phyloP scores from a whole-genome alignment of 768 basidiomycete genomes.

The Calocybe gangraenosa region DNA sequence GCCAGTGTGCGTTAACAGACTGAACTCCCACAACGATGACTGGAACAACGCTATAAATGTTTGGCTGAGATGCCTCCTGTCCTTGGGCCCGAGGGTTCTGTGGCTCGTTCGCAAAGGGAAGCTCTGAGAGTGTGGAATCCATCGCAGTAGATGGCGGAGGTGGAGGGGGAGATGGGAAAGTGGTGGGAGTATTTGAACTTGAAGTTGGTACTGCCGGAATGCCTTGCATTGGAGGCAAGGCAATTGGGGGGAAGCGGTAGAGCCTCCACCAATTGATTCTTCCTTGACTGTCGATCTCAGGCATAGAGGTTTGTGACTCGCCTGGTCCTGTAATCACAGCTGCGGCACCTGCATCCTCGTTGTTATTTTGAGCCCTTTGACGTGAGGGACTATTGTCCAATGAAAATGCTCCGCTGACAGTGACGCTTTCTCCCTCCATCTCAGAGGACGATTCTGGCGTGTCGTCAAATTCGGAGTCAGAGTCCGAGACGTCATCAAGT shows the following conservation, averaged over 20 bases:
- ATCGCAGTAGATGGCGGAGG: conserved; percentile 3
- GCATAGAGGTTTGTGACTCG: not conserved
- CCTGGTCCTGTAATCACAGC: not conserved
- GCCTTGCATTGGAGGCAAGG: conserved; percentile 23
- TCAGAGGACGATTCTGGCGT: conserved; percentile 25
- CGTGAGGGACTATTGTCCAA: not conserved
- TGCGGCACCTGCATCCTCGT: not conserved
- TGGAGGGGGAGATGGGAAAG: conserved; percentile 14
- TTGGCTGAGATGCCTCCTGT: not conserved
- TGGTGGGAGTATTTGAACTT: conserved; percentile 8
- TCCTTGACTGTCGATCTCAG: conserved; percentile 24
- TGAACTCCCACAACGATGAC: conserved; percentile 84
- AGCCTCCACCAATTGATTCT: conserved; percentile 80
- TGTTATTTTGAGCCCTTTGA: too few species aligned
- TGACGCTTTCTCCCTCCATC: not conserved
- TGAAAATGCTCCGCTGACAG: not conserved
- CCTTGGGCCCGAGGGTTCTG: conserved; percentile 9
- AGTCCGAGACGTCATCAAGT: conserved; percentile 30
- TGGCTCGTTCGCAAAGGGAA: conserved; percentile 13
- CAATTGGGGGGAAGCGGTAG: conserved; percentile 76
- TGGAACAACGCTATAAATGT: conserved; percentile 55
- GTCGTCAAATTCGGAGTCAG: conserved; percentile 31
- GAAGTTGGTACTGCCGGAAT: conserved; percentile 16
- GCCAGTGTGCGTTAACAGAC: conserved; percentile 53
- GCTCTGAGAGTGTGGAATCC: conserved; percentile 16